phyloP scores from a whole-genome alignment of 345 rosid species.

The Moricandia arvensis region DNA sequence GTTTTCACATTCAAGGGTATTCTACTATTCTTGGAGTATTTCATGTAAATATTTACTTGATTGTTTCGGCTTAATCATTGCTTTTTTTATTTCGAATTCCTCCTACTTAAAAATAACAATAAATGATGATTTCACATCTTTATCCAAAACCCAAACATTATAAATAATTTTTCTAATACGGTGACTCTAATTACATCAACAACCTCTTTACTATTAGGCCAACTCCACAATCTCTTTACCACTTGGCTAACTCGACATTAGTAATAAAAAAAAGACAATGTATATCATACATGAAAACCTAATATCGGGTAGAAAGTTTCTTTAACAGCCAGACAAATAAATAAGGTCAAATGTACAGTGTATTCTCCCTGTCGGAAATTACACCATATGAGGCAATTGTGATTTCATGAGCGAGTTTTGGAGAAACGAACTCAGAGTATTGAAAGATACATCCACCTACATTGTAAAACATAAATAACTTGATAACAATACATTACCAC shows the following conservation, averaged over 20 bases:
- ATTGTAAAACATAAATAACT: neutral
- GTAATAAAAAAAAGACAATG: neutral
- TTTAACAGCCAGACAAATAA: neutral
- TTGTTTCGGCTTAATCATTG: neutral
- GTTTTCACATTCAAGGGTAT: neutral
- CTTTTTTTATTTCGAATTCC: slow-evolving; percentile 4
- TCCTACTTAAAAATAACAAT: too few relatives aligned
- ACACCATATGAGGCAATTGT: neutral
- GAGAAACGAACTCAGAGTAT: neutral
- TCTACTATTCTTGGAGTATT: neutral
- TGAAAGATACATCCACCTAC: neutral
- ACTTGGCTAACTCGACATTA: too few relatives aligned
- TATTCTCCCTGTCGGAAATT: neutral
- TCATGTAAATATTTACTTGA: neutral
- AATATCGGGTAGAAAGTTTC: neutral
- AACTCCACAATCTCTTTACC: too few relatives aligned
- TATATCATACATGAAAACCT: neutral
- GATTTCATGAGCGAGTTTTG: neutral
- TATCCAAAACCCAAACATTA: too few relatives aligned
- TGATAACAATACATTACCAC: neutral
- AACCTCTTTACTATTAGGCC: too few relatives aligned
- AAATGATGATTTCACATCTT: too few relatives aligned
- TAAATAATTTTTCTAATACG: too few relatives aligned
- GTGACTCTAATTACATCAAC: too few relatives aligned
- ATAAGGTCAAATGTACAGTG: neutral